A percentile compares a stretch with the other conserved stretches of the same genome.
Evolutionary conservation across 2,329 filamentous ascomycete species (phyloP).

Genomic region (Nothophaeocryptopus gaeumannii): DNA sequence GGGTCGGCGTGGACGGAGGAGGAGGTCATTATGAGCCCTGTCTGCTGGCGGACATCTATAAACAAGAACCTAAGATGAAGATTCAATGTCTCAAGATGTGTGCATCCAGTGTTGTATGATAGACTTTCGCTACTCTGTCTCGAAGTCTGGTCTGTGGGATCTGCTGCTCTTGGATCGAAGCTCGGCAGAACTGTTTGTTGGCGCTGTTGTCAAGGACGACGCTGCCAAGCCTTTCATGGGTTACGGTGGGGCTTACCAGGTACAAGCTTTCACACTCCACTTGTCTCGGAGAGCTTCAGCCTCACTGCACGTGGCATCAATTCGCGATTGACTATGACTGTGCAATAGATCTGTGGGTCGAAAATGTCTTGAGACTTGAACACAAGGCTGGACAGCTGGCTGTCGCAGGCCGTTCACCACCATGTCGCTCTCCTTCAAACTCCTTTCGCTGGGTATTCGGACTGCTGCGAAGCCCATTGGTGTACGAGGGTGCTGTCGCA

Average conservation of each 20-base stretch:
- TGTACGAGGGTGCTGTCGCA: conserved; percentile 43
- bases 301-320: not conserved
- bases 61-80: not conserved
- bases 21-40: conserved; percentile 21
- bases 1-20: conserved; percentile 50
- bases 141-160: too few relatives aligned
- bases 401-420: conserved; percentile 3
- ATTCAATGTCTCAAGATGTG: not conserved
- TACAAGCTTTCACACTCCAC: not conserved
- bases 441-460: conserved; percentile 62
- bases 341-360: too few relatives aligned
- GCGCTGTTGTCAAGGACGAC: too few relatives aligned
- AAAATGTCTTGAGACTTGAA: not conserved
- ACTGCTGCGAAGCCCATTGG: conserved; percentile 67
- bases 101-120: not conserved
- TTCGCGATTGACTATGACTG: too few relatives aligned
- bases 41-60: conserved; percentile 11
- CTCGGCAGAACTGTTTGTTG: too few relatives aligned
- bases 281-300: not conserved
- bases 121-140: too few relatives aligned
- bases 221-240: too few relatives aligned
- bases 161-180: too few relatives aligned
- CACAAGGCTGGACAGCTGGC: not conserved
- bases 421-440: conserved; percentile 66
- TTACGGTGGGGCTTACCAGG: not conserved